Evolutionary conservation across 2,329 filamentous ascomycete species (phyloP), one percentile per base, ranked within the genome.

Genomic region (Chaetomiaceae sp.): DNA sequence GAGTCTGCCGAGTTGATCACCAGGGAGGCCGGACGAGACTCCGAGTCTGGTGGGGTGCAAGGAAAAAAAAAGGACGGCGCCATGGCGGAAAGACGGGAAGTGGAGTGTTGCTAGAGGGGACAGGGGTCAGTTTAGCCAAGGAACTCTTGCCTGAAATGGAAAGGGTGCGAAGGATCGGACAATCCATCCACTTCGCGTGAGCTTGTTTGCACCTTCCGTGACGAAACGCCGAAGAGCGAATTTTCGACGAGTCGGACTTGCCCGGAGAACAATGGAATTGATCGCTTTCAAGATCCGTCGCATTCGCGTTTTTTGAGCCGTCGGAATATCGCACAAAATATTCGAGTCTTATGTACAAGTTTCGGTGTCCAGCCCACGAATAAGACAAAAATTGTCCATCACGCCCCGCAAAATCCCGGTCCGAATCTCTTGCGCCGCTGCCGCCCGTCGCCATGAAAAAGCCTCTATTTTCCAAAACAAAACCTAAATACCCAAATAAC

Each of bases 21-120:
- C 2, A 17, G 19, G 8, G 11, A 19, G 20, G 5, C n/a, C 9
- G 20, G 17, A 14, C 12, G 3, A 17, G 14, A n/a, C 14, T 36
- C 14, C 19, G 29, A 29, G 23, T 23, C 7, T 23, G 37, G 12
- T 23, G 19, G 5, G 27, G 27, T 27, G 25, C 25, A 12, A n/a
- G 19, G 17, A n/a, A 19, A 1, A 33, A 9, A 37, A 25, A 33
- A 2, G n/a, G n/a, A 8, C 19, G 42, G 33, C 25, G 39, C 22
- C 19, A 8, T 17, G 17, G 15, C 49, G 50, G 50, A 47, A 17
- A n/a, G n/a, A 19, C 50, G 50, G 50, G 20, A 52, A 31, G 37
- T 46, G 37, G 37, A 27, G 33, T 19, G 49, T 8, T 29, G 31
- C 14, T 22, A 19, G 15, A 27, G 9, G 27, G 22, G 27, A 34